These are phyloP conservation scores for Penicillium sp. DNA, from an alignment of 2,329 filamentous ascomycete genomes.

Conservation along the genomic window DNA sequence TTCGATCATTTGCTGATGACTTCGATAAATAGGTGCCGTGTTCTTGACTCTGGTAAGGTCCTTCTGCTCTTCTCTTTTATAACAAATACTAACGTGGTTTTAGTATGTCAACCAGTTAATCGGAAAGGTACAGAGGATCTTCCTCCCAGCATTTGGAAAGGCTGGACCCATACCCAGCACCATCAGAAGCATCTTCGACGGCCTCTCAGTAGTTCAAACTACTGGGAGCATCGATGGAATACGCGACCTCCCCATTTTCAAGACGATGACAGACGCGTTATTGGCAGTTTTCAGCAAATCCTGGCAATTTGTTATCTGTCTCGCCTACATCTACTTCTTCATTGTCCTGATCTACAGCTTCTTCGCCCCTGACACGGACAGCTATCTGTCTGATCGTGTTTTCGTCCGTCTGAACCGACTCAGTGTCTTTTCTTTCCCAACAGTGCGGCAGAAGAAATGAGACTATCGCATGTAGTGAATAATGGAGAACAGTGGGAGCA, in stretches of 20 bases:
- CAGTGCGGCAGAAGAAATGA: neutral
- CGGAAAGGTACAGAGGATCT: neutral
- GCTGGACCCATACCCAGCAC: neutral
- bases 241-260: neutral
- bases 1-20: neutral
- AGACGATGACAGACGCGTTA: neutral
- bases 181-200: neutral
- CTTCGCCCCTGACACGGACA: neutral
- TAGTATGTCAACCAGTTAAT: neutral
- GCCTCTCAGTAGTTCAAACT: neutral
- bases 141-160: neutral
- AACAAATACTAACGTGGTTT: neutral
- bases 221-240: neutral
- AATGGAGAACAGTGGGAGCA: neutral
- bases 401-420: neutral
- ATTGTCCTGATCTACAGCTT: neutral
- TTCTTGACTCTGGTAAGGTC: neutral
- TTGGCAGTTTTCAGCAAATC: neutral
- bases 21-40: neutral
- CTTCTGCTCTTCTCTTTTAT: neutral
- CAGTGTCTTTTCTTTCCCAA: neutral
- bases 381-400: neutral
- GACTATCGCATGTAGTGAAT: neutral
- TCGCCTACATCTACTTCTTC: neutral
- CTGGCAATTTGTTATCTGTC: neutral